These are phyloP conservation scores for Cryptosporidium tyzzeri DNA, from an alignment of 169 alveolate genomes.

Conservation along the genomic window DNA sequence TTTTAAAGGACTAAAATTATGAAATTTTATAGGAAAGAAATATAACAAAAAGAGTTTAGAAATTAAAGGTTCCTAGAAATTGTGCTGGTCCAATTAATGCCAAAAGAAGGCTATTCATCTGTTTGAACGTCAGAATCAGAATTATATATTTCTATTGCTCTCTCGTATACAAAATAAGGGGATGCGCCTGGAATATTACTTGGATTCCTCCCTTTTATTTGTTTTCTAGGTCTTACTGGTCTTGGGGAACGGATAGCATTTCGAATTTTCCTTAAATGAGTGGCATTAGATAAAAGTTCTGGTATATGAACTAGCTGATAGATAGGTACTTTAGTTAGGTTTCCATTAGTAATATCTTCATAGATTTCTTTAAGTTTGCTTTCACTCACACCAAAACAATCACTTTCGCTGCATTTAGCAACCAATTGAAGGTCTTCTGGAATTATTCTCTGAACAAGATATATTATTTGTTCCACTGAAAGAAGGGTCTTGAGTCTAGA, in stretches of 20 bases:
- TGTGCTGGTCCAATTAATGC: neutral
- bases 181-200: conserved; percentile 55
- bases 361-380: neutral
- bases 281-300: conserved; percentile 36
- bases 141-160: neutral
- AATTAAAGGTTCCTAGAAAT: neutral
- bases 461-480: neutral
- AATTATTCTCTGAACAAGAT: neutral
- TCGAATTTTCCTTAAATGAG: conserved; percentile 8
- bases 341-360: neutral
- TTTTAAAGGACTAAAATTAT: no score
- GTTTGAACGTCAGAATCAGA: neutral
- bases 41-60: neutral
- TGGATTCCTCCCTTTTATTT: conserved; percentile 8
- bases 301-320: conserved; percentile 40
- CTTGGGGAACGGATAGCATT: neutral
- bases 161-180: conserved; percentile 19
- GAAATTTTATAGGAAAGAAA: neutral
- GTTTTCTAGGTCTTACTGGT: conserved; percentile 68
- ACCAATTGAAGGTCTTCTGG: neutral
- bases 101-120: neutral
- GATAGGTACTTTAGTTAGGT: conserved; percentile 1
- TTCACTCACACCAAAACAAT: neutral
- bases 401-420: neutral
- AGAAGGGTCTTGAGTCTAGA: neutral